A percentile compares a stretch with the other conserved stretches of the same genome.
phyloP scores from a whole-genome alignment of 306 rosid genomes.

The Fragaria ananassa region DNA sequence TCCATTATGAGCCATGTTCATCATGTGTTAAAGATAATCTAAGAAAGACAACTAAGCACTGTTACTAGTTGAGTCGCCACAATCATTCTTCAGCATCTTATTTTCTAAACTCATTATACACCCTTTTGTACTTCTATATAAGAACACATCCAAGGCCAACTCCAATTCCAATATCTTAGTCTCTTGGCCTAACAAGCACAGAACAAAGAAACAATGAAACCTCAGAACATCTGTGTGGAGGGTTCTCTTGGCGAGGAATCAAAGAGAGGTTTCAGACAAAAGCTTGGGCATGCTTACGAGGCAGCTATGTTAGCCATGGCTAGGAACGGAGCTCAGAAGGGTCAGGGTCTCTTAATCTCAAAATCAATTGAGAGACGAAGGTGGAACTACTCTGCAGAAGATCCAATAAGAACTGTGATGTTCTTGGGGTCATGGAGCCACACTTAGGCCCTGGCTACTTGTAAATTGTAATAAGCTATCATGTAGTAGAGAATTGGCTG shows the following conservation, averaged over 20 bases:
- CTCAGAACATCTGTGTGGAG: conserved; percentile 25
- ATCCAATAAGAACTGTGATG: conserved; percentile 49
- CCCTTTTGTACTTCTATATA: conserved; percentile 24
- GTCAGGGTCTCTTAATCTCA: conserved; percentile 16
- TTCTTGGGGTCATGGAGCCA: conserved; percentile 54
- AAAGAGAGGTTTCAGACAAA: conserved; percentile 30
- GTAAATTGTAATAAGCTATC: neutral
- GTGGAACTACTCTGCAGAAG: conserved; percentile 34
- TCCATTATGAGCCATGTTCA: neutral
- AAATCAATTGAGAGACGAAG: conserved; percentile 32
- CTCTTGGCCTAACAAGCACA: conserved; percentile 15
- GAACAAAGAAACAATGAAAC: conserved; percentile 16
- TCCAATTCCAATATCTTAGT: conserved; percentile 22
- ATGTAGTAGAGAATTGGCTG: neutral
- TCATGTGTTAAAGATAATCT: neutral
- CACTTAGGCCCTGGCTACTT: conserved; percentile 21
- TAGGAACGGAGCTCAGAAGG: conserved; percentile 1
- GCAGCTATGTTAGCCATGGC: conserved; percentile 22
- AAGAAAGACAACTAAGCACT: neutral
- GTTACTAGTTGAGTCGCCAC: neutral
- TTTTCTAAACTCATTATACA: neutral
- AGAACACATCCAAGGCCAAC: neutral
- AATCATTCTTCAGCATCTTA: conserved; percentile 13
- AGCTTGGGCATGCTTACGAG: conserved; percentile 26
- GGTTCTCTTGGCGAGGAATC: conserved; percentile 21